A percentile compares a stretch with the other conserved stretches of the same genome.
Evolutionary conservation across 257 asterid genomes (phyloP).

Genomic region (Plantago elongata): DNA sequence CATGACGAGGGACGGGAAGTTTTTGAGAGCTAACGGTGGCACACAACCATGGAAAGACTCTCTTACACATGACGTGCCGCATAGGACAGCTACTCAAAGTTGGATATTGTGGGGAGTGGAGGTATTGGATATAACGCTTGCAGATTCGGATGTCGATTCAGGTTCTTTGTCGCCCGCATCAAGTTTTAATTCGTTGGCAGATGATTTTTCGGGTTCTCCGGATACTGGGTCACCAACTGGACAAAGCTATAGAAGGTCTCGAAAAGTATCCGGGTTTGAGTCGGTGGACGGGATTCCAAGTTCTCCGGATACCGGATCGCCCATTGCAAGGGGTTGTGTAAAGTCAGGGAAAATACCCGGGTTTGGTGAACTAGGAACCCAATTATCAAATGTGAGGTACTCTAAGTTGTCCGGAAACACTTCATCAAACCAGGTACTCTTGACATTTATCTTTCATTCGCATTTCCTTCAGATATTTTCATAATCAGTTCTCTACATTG

Average conservation of each 20-base stretch:
- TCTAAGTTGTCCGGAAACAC: constrained; percentile 2
- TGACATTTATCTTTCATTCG: not conserved
- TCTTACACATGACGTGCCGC: constrained; percentile 70
- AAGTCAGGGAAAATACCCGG: not conserved
- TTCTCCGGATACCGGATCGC: constrained; percentile 16
- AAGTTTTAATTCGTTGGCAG: constrained; percentile 37
- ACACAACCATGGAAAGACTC: constrained; percentile 81
- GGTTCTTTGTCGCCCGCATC: constrained; percentile 29
- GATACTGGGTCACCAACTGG: constrained; percentile 35
- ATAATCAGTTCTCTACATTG: too few species aligned
- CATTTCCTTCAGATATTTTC: not conserved
- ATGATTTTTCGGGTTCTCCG: constrained; percentile 43
- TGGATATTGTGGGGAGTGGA: constrained; percentile 84
- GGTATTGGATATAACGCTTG: constrained; percentile 39
- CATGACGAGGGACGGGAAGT: constrained; percentile 51
- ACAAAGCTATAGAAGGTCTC: too few species aligned
- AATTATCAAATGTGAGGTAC: not conserved
- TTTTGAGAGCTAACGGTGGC: constrained; percentile 77
- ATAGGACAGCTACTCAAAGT: constrained; percentile 62
- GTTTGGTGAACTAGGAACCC: not conserved
- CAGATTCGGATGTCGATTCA: constrained; percentile 23
- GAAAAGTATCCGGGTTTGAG: not conserved
- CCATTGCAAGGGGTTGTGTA: not conserved
- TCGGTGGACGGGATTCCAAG: not conserved
- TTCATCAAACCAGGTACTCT: constrained; percentile 31